Percentiles rank a stretch among this genome's conserved stretches.
phyloP scores from a whole-genome alignment of 1,139 yeast genomes.

The Kazachstania sp. region DNA sequence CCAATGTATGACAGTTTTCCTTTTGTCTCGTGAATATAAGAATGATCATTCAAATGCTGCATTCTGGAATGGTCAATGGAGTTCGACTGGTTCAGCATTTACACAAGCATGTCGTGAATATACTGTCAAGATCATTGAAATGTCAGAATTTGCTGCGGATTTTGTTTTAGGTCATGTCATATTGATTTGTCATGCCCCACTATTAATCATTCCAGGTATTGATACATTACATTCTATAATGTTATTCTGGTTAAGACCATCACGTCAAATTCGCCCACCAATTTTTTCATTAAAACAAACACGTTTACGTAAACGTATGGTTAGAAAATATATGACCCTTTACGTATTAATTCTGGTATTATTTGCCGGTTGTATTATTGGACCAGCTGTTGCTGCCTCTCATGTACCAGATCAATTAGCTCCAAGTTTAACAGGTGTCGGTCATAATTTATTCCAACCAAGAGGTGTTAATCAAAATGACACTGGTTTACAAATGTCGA shows the following conservation, averaged over 20 bases:
- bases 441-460: slow-evolving; percentile 80
- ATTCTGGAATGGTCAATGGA: slow-evolving; percentile 99
- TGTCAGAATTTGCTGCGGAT: slow-evolving; percentile 96
- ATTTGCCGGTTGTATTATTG: slow-evolving; percentile 73
- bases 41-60: slow-evolving; percentile 95
- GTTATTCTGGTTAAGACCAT: slow-evolving; percentile 98
- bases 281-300: slow-evolving; percentile 96
- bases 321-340: slow-evolving; percentile 81
- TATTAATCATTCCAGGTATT: slow-evolving; percentile 74
- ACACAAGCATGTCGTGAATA: slow-evolving; percentile 97
- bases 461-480: slow-evolving; percentile 73
- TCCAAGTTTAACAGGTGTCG: slow-evolving; percentile 40
- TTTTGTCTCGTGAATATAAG: slow-evolving; percentile 94
- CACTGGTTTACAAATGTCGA: slow-evolving; percentile 54
- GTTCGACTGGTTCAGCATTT: slow-evolving; percentile 80
- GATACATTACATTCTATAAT: slow-evolving; percentile 98
- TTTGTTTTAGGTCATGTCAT: slow-evolving; percentile 85
- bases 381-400: slow-evolving; percentile 77
- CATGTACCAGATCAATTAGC: slow-evolving; percentile 32
- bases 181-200: slow-evolving; percentile 82
- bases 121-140: slow-evolving; percentile 85
- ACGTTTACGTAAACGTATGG: slow-evolving; percentile 97
- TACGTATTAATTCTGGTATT: slow-evolving; percentile 63
- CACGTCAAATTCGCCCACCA: slow-evolving; percentile 97
- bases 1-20: slow-evolving; percentile 69